These are phyloP conservation scores for Nakazawaea molendinolei DNA, from an alignment of 805 yeast species.

Conservation along the genomic window DNA sequence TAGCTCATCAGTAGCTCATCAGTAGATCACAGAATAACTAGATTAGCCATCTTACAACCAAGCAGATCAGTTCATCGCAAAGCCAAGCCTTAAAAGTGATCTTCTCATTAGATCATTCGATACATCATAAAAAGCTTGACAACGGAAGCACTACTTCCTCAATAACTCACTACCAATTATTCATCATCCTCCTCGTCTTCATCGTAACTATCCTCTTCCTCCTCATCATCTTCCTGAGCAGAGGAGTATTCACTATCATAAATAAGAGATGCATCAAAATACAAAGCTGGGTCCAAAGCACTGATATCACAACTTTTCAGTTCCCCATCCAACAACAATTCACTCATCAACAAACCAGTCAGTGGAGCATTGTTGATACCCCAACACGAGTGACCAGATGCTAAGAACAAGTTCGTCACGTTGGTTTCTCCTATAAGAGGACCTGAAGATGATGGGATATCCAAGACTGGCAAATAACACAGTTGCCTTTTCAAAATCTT, in stretches of 20 bases:
- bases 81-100: no score
- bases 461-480: conserved; percentile 90
- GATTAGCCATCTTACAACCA: no score
- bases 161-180: no score
- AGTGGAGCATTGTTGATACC: conserved; percentile 98
- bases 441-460: conserved; percentile 87
- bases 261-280: conserved; percentile 63
- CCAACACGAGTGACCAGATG: conserved; percentile 98
- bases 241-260: conserved; percentile 24
- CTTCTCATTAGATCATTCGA: conserved; percentile 24
- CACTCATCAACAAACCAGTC: conserved; percentile 91
- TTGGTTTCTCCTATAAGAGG: conserved; percentile 94
- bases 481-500: conserved; percentile 81
- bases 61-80: no score
- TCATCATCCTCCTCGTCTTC: conserved; percentile 18
- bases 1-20: no score
- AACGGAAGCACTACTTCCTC: no score
- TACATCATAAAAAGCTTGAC: no score
- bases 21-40: no score
- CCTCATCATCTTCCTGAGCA: conserved; percentile 22
- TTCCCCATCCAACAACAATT: conserved; percentile 77
- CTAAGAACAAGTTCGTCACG: conserved; percentile 68
- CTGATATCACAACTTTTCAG: conserved; percentile 71
- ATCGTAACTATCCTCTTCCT: conserved; percentile 18
- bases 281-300: conserved; percentile 78